Base-by-base conservation (phyloP, 305 asterid species). In the Lippia alba region DNA sequence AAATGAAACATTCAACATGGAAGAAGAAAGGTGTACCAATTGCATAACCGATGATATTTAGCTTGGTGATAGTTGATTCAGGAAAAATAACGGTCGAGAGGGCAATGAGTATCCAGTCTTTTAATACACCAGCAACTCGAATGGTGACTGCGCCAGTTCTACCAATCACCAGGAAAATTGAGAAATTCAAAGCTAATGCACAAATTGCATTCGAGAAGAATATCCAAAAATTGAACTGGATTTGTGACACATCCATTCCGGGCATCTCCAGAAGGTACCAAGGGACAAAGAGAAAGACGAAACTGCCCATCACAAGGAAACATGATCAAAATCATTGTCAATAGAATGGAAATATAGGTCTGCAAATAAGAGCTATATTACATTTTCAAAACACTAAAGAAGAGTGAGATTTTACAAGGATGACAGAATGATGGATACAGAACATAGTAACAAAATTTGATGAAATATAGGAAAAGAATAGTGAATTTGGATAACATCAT, bases 91-190 rank as follows among this genome's bases (percentile, higher is more conserved):
- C 76, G 39, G 98, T 92, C 19, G 99, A 95, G 70, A 95, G 91
- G 62, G 99, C 90, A 69, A 95, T 95, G 45, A 95, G 91, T 66
- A 95, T 95, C 99, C 99, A 95, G 84, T 95, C 99, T 78, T 95
- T 95, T 32, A 92, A 79, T 73, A 95, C 99, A 6, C 99, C 98
- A 62, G 99, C 98, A 48, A 95, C 99, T 67, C 99, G 89, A 63
- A 95, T 83, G 49, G 99, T 95, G 71, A 95, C 99, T 46, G 99
- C 99, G 61, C 99, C 89, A 30, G 99, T 95, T 92, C 99, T 89
- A 80, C 98, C 98, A 66, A 92, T 87, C 36, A 87, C 99, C 68
- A 89, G 80, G 82, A 95, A 92, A 79, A 95, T 90, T 66, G 99
- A 92, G 89, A 95, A 90, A 84, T 95, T 95, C 87, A 95, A 85